These are phyloP conservation scores for Aspergillus saccharolyticus DNA, from an alignment of 495 filamentous ascomycete genomes.

Conservation along the genomic window DNA sequence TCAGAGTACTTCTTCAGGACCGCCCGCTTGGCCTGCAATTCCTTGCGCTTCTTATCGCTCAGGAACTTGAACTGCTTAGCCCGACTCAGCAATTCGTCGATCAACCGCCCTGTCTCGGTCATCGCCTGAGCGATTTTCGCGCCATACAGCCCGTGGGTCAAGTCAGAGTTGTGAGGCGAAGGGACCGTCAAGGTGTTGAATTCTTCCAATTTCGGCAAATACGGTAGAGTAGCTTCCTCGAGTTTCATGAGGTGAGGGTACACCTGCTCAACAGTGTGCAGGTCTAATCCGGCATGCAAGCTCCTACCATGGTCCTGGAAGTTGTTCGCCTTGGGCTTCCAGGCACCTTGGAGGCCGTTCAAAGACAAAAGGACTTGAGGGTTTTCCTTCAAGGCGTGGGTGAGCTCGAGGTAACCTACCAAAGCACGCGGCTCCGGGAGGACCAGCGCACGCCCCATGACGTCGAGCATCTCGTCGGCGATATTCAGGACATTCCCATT, in stretches of 20 bases:
- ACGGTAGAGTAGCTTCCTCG: conserved; percentile 21
- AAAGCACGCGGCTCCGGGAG: conserved; percentile 35
- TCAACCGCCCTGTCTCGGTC: conserved; percentile 21
- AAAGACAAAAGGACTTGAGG: conserved; percentile 30
- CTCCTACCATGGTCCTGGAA: conserved; percentile 23
- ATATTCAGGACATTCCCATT: conserved; percentile 57
- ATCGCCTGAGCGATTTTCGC: conserved; percentile 9
- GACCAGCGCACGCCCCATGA: conserved; percentile 43
- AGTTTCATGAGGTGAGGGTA: conserved; percentile 29
- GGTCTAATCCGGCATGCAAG: conserved; percentile 25
- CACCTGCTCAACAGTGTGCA: conserved; percentile 19
- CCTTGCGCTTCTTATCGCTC: neutral
- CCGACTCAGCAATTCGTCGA: conserved; percentile 28
- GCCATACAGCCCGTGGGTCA: neutral
- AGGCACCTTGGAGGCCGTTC: conserved; percentile 21
- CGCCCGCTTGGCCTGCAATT: conserved; percentile 6
- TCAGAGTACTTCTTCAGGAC: conserved; percentile 33
- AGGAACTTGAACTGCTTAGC: neutral
- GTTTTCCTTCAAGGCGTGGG: conserved; percentile 21
- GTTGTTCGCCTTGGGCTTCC: conserved; percentile 7
- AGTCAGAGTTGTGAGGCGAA: neutral
- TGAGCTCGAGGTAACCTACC: conserved; percentile 25
- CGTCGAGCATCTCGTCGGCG: conserved; percentile 51
- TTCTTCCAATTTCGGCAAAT: neutral
- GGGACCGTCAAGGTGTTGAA: neutral